phyloP scores from a whole-genome alignment of 83 land plant species.

The Thuja plicata region DNA sequence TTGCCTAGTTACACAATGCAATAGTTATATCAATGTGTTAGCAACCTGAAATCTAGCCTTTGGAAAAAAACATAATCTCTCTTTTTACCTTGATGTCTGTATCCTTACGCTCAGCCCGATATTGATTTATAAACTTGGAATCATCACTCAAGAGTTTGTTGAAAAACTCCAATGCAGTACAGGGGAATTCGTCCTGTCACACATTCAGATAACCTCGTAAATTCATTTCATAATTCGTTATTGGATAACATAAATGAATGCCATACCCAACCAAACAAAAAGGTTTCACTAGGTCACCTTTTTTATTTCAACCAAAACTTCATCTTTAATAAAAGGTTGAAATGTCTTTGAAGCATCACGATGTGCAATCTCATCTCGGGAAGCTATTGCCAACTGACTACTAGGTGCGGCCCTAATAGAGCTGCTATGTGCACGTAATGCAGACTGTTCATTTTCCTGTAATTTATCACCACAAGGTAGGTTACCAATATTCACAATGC shows the following conservation, averaged over 20 bases:
- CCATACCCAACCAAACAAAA: background rate
- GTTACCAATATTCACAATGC: background rate
- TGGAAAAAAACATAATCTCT: background rate
- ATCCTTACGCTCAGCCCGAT: constrained; percentile 66
- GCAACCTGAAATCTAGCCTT: background rate
- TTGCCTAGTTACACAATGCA: background rate
- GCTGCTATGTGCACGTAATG: constrained; percentile 82
- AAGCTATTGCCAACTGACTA: constrained; percentile 29
- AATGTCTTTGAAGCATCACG: constrained; percentile 22
- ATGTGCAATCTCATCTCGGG: constrained; percentile 11
- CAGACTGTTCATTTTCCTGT: constrained; percentile 77
- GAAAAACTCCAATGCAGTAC: constrained; percentile 81
- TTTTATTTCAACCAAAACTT: constrained; percentile 64
- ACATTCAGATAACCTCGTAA: background rate
- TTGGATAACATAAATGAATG: no score
- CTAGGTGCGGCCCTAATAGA: constrained; percentile 41
- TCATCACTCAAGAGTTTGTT: constrained; percentile 54
- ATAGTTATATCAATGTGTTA: background rate
- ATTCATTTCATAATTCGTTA: background rate
- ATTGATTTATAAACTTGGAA: constrained; percentile 65
- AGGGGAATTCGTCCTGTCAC: constrained; percentile 69
- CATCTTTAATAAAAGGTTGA: constrained; percentile 88
- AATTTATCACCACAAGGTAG: background rate
- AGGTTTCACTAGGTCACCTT: constrained; percentile 37
- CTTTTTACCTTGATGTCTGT: constrained; percentile 60